Evolutionary conservation across 2,329 filamentous ascomycete species (phyloP).

Genomic region (Aureobasidium sp.): DNA sequence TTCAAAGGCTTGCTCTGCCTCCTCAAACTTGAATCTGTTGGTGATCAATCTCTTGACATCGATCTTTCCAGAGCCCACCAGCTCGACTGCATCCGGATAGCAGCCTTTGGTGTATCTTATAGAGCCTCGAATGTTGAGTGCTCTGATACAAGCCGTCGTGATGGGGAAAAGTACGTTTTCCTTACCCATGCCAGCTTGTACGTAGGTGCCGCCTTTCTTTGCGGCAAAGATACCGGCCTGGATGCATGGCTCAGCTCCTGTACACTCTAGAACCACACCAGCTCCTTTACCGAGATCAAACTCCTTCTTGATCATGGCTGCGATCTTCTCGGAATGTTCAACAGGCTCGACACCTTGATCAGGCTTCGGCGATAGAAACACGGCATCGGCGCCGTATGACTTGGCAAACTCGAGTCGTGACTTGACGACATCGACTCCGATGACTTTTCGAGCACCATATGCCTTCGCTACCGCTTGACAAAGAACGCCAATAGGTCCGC

Average conservation of each 20-base stretch:
- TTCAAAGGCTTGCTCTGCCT: slow-evolving; percentile 43
- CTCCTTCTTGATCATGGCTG: slow-evolving; percentile 31
- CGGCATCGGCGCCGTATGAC: slow-evolving; percentile 35
- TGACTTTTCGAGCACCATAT: slow-evolving; percentile 75
- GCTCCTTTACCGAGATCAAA: slow-evolving; percentile 37
- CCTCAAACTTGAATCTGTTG: slow-evolving; percentile 36
- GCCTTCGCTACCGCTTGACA: slow-evolving; percentile 78
- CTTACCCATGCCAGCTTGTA: slow-evolving; percentile 46
- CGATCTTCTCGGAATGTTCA: slow-evolving; percentile 32
- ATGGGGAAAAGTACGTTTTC: slow-evolving; percentile 46
- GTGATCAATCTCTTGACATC: slow-evolving; percentile 33
- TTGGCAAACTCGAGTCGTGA: slow-evolving; percentile 71
- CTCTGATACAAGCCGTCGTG: slow-evolving; percentile 41
- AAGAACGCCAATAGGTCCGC: slow-evolving; percentile 64
- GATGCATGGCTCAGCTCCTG: slow-evolving; percentile 41
- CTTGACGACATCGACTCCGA: slow-evolving; percentile 81
- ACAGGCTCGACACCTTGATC: slow-evolving; percentile 27
- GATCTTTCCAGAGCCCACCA: slow-evolving; percentile 44
- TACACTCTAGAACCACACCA: slow-evolving; percentile 44
- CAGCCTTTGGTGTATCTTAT: slow-evolving; percentile 45
- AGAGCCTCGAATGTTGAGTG: slow-evolving; percentile 41
- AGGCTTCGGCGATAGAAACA: slow-evolving; percentile 32
- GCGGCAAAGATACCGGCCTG: slow-evolving; percentile 39
- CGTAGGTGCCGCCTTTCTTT: slow-evolving; percentile 41
- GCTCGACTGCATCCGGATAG: slow-evolving; percentile 42